phyloP scores from a whole-genome alignment of 2,329 filamentous ascomycete genomes.

The Exophiala spinifera region DNA sequence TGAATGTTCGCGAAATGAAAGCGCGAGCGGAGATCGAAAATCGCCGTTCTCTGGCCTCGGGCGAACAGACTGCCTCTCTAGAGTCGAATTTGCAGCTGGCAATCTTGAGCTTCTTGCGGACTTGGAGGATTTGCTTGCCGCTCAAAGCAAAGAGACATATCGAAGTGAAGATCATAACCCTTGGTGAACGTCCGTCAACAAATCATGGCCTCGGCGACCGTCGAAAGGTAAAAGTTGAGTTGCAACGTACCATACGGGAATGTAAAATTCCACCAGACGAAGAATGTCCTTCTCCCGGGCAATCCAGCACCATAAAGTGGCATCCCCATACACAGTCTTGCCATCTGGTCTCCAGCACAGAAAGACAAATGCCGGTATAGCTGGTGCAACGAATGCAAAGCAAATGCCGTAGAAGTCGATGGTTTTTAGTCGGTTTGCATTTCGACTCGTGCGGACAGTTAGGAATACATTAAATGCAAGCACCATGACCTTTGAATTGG shows the following conservation, averaged over 20 bases:
- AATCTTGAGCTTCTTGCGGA: slow-evolving; percentile 16
- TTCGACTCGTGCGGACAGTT: slow-evolving; percentile 15
- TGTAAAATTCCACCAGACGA: slow-evolving; percentile 17
- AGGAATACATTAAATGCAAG: slow-evolving; percentile 20
- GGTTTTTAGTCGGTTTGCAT: slow-evolving; percentile 11
- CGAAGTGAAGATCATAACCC: slow-evolving; percentile 15
- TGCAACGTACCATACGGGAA: slow-evolving; percentile 15
- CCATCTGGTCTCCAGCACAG: slow-evolving; percentile 20
- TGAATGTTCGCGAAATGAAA: slow-evolving; percentile 1
- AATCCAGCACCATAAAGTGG: slow-evolving; percentile 24
- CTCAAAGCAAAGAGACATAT: slow-evolving; percentile 17
- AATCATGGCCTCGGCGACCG: background rate
- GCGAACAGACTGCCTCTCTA: background rate
- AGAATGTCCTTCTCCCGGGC: slow-evolving; percentile 13
- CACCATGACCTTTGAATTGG: slow-evolving; percentile 13
- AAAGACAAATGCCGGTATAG: slow-evolving; percentile 17
- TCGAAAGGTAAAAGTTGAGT: too few relatives aligned
- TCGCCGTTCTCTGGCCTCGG: slow-evolving; percentile 5
- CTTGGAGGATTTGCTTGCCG: slow-evolving; percentile 18
- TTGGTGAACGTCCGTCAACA: background rate
- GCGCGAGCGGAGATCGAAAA: slow-evolving; percentile 10
- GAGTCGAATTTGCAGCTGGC: slow-evolving; percentile 6
- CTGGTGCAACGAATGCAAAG: slow-evolving; percentile 13
- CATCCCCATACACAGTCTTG: slow-evolving; percentile 16
- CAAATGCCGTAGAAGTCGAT: slow-evolving; percentile 15